Evolutionary conservation across 179 eudicot genomes (phyloP).

Genomic region (Carnegiea gigantea): DNA sequence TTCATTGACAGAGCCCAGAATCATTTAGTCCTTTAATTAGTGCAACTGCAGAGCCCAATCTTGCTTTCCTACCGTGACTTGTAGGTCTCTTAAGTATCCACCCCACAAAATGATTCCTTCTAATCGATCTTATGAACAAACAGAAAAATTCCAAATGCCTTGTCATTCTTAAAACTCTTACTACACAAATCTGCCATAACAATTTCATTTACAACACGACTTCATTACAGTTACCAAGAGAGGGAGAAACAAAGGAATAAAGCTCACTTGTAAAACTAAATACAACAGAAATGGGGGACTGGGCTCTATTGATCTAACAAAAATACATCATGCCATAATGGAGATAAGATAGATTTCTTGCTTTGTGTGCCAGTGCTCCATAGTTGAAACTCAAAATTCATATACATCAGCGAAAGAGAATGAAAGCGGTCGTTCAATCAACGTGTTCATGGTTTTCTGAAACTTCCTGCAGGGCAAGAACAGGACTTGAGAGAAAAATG

Average conservation of each 20-base stretch:
- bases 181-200: no score
- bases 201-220: not conserved
- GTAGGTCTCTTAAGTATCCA: no score
- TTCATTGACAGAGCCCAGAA: no score
- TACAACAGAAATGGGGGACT: not conserved
- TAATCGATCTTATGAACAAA: no score
- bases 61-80: no score
- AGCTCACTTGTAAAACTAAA: not conserved
- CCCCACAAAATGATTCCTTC: no score
- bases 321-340: not conserved
- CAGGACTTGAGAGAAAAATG: not conserved
- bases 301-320: not conserved
- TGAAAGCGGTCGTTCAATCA: constrained; percentile 12
- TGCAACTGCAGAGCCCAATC: no score
- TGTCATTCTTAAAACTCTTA: no score
- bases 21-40: no score
- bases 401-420: constrained; percentile 13
- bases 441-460: constrained; percentile 27
- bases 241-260: not conserved
- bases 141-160: no score
- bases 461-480: constrained; percentile 19
- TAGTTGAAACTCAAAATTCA: not conserved
- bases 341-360: not conserved
- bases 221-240: not conserved
- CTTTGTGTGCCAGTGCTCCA: not conserved